Evolutionary conservation across 495 filamentous ascomycete species (phyloP).

Genomic region (Neurospora intermedia): DNA sequence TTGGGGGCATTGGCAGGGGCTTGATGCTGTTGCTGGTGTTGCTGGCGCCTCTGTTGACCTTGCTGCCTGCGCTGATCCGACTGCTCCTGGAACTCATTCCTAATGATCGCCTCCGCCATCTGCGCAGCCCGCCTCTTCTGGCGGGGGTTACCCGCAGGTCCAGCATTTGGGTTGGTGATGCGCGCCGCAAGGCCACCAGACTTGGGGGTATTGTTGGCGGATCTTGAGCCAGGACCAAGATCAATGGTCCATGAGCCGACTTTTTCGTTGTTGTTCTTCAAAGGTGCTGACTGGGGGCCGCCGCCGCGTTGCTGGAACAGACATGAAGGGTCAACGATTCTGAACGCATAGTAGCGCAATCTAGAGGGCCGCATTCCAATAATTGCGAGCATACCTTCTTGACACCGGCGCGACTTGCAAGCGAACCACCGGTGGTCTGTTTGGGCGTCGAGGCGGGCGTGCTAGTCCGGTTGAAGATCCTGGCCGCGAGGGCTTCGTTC

Average conservation of each 20-base stretch:
- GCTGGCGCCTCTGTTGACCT: slow-evolving; percentile 11
- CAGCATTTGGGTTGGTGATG: slow-evolving; percentile 29
- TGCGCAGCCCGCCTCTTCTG: slow-evolving; percentile 24
- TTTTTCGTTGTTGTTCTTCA: background rate
- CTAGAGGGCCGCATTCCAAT: background rate
- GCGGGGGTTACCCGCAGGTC: slow-evolving; percentile 12
- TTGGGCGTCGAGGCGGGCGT: slow-evolving; percentile 46
- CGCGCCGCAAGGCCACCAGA: slow-evolving; percentile 32
- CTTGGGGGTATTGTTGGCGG: slow-evolving; percentile 20
- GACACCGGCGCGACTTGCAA: slow-evolving; percentile 68
- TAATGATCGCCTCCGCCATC: slow-evolving; percentile 20
- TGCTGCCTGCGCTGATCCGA: slow-evolving; percentile 16
- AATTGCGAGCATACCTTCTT: slow-evolving; percentile 45
- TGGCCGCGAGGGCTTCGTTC: slow-evolving; percentile 58
- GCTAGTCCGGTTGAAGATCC: slow-evolving; percentile 57
- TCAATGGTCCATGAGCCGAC: background rate
- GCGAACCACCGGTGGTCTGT: slow-evolving; percentile 40
- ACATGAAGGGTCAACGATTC: background rate
- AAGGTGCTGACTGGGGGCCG: slow-evolving; percentile 15
- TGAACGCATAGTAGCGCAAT: background rate
- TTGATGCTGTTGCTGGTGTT: slow-evolving; percentile 1
- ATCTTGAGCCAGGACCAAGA: background rate
- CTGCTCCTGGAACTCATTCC: slow-evolving; percentile 22
- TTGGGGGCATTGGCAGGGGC: slow-evolving; percentile 2
- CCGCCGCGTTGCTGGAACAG: slow-evolving; percentile 31